Conservation (phyloP, 495 filamentous ascomycete genomes). For the Arthonia radiata region DNA sequence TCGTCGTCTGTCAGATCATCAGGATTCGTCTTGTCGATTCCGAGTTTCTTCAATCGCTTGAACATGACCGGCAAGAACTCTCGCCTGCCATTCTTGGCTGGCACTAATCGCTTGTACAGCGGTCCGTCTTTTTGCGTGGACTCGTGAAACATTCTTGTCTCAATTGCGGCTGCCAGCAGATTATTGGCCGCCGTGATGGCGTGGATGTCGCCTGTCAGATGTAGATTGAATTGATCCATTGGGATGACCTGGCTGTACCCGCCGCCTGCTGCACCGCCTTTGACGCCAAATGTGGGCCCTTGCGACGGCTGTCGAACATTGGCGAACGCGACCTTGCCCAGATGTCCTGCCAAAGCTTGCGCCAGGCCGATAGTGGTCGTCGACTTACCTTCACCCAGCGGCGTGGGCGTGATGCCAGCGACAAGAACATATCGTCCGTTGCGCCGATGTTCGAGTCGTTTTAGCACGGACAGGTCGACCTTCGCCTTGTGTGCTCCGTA, state of each 20-base stretch:
- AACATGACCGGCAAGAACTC: constrained; percentile 77
- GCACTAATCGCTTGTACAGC: constrained; percentile 73
- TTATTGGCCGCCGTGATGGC: constrained; percentile 96
- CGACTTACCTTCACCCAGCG: constrained; percentile 94
- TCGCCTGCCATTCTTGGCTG: constrained; percentile 68
- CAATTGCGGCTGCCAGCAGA: constrained; percentile 89
- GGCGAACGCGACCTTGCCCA: constrained; percentile 71
- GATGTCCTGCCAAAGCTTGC: constrained; percentile 77
- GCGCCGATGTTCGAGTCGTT: constrained; percentile 61
- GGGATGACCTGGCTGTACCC: constrained; percentile 97
- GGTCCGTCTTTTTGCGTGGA: constrained; percentile 75
- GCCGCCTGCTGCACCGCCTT: constrained; percentile 88
- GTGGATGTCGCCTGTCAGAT: constrained; percentile 93
- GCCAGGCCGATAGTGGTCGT: constrained; percentile 93
- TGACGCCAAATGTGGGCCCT: constrained; percentile 95
- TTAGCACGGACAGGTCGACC: constrained; percentile 55
- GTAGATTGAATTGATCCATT: constrained; percentile 98
- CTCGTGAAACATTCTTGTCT: constrained; percentile 97
- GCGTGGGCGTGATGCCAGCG: constrained; percentile 87
- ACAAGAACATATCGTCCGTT: constrained; percentile 82
- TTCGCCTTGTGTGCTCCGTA: constrained; percentile 93
- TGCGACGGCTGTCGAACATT: constrained; percentile 94
- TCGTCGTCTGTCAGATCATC: constrained; percentile 77
- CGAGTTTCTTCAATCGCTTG: constrained; percentile 75
- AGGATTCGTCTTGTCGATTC: constrained; percentile 83